Conservation (phyloP, 108 stramenopile species). For the Cyclotella sp. region DNA sequence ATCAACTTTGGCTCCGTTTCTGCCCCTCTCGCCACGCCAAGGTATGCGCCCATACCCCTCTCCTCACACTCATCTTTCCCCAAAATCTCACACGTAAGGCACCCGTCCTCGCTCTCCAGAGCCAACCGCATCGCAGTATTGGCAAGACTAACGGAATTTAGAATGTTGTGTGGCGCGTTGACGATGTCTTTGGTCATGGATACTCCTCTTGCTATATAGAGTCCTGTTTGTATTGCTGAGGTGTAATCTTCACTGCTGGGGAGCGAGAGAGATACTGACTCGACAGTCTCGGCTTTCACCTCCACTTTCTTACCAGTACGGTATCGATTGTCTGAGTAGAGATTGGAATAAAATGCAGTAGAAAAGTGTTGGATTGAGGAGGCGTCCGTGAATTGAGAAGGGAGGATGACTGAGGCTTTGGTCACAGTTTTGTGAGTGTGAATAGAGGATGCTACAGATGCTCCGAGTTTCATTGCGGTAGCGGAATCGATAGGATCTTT, state of each 20-base stretch:
- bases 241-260: conserved; percentile 47
- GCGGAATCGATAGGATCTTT: conserved; percentile 43
- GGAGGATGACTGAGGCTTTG: conserved; percentile 13
- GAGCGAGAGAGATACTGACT: conserved; percentile 60
- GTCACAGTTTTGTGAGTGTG: conserved; percentile 59
- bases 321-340: conserved; percentile 89
- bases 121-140: conserved; percentile 86
- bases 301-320: conserved; percentile 75
- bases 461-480: conserved; percentile 59
- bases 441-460: conserved; percentile 72
- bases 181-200: conserved; percentile 92
- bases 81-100: conserved; percentile 77
- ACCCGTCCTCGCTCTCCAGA: conserved; percentile 66
- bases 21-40: conserved; percentile 93
- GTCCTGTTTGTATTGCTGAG: conserved; percentile 54
- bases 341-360: conserved; percentile 59
- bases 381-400: conserved; percentile 10
- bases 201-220: conserved; percentile 66
- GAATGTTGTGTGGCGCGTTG: conserved; percentile 96
- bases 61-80: conserved; percentile 88
- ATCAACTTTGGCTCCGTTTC: conserved; percentile 96
- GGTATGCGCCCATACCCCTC: conserved; percentile 91
- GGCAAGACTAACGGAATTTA: conserved; percentile 88
- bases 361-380: conserved; percentile 59
- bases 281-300: conserved; percentile 69